Evolutionary conservation across 345 rosid genomes (phyloP).

Genomic region (Kernera saxatilis): DNA sequence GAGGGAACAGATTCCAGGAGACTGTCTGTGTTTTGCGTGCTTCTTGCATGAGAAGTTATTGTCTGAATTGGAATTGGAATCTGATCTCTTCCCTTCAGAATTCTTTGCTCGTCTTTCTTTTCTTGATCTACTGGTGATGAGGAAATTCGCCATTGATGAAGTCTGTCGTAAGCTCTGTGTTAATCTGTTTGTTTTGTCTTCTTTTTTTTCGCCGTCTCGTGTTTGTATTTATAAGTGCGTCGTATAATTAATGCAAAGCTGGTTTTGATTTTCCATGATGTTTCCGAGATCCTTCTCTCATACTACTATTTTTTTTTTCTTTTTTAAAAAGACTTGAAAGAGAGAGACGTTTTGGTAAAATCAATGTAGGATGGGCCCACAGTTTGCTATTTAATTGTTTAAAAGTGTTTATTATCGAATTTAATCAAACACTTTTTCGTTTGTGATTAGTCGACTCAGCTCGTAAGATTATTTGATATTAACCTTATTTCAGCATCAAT

Average conservation of each 20-base stretch:
- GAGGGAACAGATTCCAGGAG: constrained; percentile 32
- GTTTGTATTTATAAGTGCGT: constrained; percentile 26
- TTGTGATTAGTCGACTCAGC: not conserved
- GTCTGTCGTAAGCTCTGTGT: constrained; percentile 6
- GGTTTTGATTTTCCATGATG: constrained; percentile 11
- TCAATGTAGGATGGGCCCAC: not conserved
- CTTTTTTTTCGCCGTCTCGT: not conserved
- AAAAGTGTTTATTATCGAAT: not conserved
- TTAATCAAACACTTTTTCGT: not conserved
- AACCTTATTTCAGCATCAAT: not conserved
- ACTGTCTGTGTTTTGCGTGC: constrained; percentile 29
- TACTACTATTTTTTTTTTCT: not conserved
- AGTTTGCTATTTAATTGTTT: not conserved
- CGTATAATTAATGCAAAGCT: constrained; percentile 19
- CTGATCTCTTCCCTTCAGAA: constrained; percentile 14
- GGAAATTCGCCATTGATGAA: constrained; percentile 32
- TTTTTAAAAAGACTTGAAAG: not conserved
- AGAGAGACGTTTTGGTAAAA: not conserved
- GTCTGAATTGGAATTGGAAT: constrained; percentile 12
- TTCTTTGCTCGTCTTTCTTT: constrained; percentile 4
- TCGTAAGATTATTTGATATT: not conserved
- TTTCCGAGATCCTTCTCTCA: constrained; percentile 26
- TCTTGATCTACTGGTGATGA: constrained; percentile 9
- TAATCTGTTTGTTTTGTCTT: not conserved
- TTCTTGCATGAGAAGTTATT: constrained; percentile 33